Evolutionary conservation across 345 rosid species (phyloP), one percentile per base, ranked within the genome.

Genomic region (Aurinia saxatilis): DNA sequence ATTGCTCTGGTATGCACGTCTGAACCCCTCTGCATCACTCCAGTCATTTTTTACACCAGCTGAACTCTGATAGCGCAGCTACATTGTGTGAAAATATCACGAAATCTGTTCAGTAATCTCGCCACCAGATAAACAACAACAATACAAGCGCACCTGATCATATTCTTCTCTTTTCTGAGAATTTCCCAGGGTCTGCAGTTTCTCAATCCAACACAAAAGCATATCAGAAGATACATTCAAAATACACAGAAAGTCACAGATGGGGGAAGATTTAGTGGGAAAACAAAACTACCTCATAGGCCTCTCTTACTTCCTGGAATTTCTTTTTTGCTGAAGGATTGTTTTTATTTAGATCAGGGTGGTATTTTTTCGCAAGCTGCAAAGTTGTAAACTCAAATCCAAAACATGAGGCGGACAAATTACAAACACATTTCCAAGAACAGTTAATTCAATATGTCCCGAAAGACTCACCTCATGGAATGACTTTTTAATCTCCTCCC

Each of bases 311-410:
- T 67, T 82, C 91, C 75, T 86, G 96, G 79, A 92, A 92, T 61
- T 85, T 87, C 73, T 70, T 83, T 73, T 89, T 86, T 7, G 95
- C 89, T 65, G 95, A 82, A 65, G 93, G 89, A 60, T 84, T 92
- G 57, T 82, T 83, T 77, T 75, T 84, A 78, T 85, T 92, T 56
- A 93, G 78, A 77, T 92, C 96, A 19, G 98, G 98, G 76, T 92
- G 98, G 74, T 78, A 87, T 63, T 87, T 89, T 70, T 89, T 92
- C 0, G 98, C 98, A 46, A 92, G 95, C 96, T 92, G 81, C 80
- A 86, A 7, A 16, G 37, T 47, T 69, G 23, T 2, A 65, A 27
- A 38, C 53, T 14, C 7, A 37, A 63, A 67, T 30, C 17, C 10
- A 37, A 41, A n/a, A n/a, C n/a, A n/a, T n/a, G n/a, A n/a, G n/a